Base-by-base conservation (phyloP, 371 early-diverging fungal species). In the Apophysomyces ossiformis region DNA sequence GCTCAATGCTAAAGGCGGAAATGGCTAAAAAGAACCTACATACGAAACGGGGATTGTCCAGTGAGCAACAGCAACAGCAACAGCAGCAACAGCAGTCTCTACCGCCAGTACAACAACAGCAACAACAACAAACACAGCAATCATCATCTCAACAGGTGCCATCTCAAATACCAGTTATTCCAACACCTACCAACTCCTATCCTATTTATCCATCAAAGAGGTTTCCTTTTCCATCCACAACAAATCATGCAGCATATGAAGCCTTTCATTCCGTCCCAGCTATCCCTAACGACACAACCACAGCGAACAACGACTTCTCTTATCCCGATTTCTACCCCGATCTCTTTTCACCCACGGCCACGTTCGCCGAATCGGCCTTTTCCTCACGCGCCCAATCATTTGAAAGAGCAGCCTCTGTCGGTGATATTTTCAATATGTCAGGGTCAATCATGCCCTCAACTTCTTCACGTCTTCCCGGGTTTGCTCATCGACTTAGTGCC, bases 21-120 rank as follows among this genome's bases (percentile, higher is more conserved):
- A 89, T 95, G 89, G 95, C 95, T 32, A 95, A 94, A 74, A 96
- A 95, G 81, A 94, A 95, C 73, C 80, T 95, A 50, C 91, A 91
- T 73, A 90, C 88, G 36, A 90, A 88, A 64, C 81, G 88, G 11
- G 69, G 69, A 18, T 43, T 73, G 50, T 44, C 61, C 43, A 45
- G 50, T 59, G 64, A 68, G 13, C 69, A 57, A 37, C 50, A 60
- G 21, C 60, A 58, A 47, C 44, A 15, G n/a, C 37, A 47, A 7
- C 32, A 56, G 9, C 43, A 16, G 16, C 39, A 41, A 12, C 60
- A 39, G 21, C 60, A 36, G 21, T 12, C 16, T 13, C 38, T 9
- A 38, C 41, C 11, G 16, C 9, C 37, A 12, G 15, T 12, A 5
- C 60, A 36, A 18, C 60, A 39, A 43, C 60, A 43, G 21, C 60